Evolutionary conservation across 176 grass and related monocot species (phyloP).

Genomic region (Thinopyrum elongatum): DNA sequence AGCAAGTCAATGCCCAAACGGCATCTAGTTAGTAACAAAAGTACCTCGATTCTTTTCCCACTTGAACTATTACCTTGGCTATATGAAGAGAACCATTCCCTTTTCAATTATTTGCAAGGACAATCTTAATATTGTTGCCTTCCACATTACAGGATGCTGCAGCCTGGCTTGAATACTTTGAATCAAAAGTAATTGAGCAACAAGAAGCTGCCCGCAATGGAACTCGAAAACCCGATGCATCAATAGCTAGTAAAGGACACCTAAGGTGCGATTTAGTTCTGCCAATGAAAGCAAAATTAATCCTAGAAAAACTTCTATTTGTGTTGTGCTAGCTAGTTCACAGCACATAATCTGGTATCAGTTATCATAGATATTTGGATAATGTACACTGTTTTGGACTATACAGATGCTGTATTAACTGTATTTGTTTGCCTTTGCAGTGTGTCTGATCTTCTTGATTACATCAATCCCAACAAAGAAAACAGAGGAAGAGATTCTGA

Average conservation of each 20-base stretch:
- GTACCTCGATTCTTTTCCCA: neutral
- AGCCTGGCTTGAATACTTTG: conserved; percentile 99
- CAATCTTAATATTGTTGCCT: conserved; percentile 13
- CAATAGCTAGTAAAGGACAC: conserved; percentile 99
- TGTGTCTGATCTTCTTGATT: conserved; percentile 99
- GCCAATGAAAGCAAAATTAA: neutral
- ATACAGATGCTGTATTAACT: conserved; percentile 22
- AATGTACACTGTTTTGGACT: neutral
- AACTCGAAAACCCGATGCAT: conserved; percentile 94
- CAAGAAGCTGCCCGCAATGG: conserved; percentile 98
- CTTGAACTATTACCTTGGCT: neutral
- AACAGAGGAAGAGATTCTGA: conserved; percentile 83
- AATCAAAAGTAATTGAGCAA: conserved; percentile 98
- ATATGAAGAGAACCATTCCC: neutral
- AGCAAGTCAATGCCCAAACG: conserved; percentile 2
- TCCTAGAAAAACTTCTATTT: conserved; percentile 13
- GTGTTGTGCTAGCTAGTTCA: conserved; percentile 8
- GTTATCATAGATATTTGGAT: neutral
- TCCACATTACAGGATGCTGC: conserved; percentile 75
- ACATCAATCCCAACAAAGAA: conserved; percentile 88
- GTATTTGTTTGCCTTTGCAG: conserved; percentile 42
- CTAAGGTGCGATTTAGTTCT: conserved; percentile 57
- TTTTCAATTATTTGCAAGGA: conserved; percentile 6
- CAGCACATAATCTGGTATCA: neutral
- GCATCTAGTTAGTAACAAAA: neutral